A percentile compares a stretch with the other conserved stretches of the same genome.
These are phyloP conservation scores for Bruguiera parviflora DNA, from an alignment of 345 rosid species.

Conservation along the genomic window DNA sequence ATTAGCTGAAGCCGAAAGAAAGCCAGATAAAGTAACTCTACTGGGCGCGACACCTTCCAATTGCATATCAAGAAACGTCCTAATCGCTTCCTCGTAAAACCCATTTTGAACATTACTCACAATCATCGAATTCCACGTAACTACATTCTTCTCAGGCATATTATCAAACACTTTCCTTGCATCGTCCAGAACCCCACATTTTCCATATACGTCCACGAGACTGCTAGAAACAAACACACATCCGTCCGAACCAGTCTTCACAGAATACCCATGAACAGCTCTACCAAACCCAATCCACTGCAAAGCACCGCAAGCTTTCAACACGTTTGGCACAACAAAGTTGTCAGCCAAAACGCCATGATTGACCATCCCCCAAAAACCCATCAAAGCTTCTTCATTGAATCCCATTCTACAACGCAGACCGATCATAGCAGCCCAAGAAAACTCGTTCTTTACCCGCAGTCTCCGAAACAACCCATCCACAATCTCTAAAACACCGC, in stretches of 20 bases:
- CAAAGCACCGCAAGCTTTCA: conserved; percentile 71
- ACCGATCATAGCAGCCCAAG: conserved; percentile 88
- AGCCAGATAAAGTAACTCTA: conserved; percentile 55
- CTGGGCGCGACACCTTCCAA: conserved; percentile 49
- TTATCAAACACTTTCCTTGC: conserved; percentile 61
- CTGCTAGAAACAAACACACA: conserved; percentile 77
- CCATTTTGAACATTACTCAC: conserved; percentile 60
- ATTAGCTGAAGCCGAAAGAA: conserved; percentile 69
- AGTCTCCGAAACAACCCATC: conserved; percentile 40
- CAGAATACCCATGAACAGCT: conserved; percentile 64
- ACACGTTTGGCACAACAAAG: conserved; percentile 65
- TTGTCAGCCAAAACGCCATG: conserved; percentile 57
- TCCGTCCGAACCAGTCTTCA: conserved; percentile 46
- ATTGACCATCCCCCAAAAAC: conserved; percentile 56
- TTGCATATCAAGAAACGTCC: conserved; percentile 48
- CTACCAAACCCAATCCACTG: conserved; percentile 49
- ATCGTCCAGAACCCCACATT: conserved; percentile 52
- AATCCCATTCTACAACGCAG: conserved; percentile 54
- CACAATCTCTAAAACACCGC: conserved; percentile 47
- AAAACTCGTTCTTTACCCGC: conserved; percentile 52
- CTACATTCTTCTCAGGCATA: conserved; percentile 47
- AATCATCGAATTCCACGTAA: conserved; percentile 66
- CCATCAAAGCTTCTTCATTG: conserved; percentile 46
- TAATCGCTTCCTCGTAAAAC: conserved; percentile 49
- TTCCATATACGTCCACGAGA: conserved; percentile 62